Evolutionary conservation across 208 protist species (phyloP).

Genomic region (Leptomonas seymouri): DNA sequence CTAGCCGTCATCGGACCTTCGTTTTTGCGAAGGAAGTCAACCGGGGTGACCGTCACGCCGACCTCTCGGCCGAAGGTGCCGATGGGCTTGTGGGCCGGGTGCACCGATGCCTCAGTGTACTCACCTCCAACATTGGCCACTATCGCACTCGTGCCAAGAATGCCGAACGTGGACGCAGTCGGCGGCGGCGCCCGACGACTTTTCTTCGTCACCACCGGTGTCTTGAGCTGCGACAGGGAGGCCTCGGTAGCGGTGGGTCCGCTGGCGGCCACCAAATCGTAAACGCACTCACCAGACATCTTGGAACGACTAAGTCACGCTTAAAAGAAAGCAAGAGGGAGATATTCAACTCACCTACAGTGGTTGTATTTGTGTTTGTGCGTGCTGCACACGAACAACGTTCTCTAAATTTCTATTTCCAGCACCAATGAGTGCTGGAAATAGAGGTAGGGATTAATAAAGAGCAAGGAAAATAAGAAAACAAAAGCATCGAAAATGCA

Average conservation of each 20-base stretch:
- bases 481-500: too few relatives aligned
- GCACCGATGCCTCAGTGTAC: constrained; percentile 73
- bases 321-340: not conserved
- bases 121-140: constrained; percentile 84
- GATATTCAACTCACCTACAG: too few relatives aligned
- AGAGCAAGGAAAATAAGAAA: too few relatives aligned
- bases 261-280: constrained; percentile 71
- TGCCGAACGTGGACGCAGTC: constrained; percentile 87
- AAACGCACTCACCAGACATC: constrained; percentile 91
- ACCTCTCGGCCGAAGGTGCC: constrained; percentile 82
- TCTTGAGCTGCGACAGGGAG: not conserved
- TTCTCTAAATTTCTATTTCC: too few relatives aligned
- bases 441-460: too few relatives aligned
- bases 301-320: not conserved
- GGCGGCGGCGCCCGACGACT: constrained; percentile 62
- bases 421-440: too few relatives aligned
- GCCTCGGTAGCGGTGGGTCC: constrained; percentile 13
- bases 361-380: not conserved
- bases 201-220: constrained; percentile 32
- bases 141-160: constrained; percentile 86
- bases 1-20: constrained; percentile 71
- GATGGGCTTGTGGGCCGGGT: constrained; percentile 80
- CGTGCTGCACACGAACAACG: too few relatives aligned
- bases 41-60: constrained; percentile 56
- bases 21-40: constrained; percentile 83